A percentile compares a stretch with the other conserved stretches of the same genome.
Conservation (phyloP, 257 asterid genomes). For the Solanum raphanifolium region DNA sequence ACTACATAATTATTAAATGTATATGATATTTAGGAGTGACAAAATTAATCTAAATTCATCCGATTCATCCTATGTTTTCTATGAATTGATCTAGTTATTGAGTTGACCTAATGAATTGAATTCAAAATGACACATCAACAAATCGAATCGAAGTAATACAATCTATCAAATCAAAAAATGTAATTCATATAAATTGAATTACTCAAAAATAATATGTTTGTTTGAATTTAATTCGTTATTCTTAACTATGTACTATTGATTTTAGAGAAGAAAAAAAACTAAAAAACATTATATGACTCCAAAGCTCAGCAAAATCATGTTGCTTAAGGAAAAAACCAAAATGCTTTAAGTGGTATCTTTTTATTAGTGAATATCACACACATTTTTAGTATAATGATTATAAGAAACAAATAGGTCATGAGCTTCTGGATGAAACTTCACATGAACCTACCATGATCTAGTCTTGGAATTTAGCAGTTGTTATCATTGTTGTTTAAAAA, state of each 20-base stretch:
- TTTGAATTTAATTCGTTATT: background rate
- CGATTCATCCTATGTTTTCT: background rate
- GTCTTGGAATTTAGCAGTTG: background rate
- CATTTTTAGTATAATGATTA: background rate
- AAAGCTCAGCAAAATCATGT: background rate
- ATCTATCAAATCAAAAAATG: background rate
- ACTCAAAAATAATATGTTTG: background rate
- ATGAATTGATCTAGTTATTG: background rate
- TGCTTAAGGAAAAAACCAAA: background rate
- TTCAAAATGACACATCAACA: background rate
- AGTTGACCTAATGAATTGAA: background rate
- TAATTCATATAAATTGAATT: background rate
- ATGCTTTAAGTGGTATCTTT: background rate
- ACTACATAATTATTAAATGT: background rate
- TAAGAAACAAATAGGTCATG: background rate
- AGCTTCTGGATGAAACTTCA: background rate
- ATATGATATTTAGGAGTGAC: background rate
- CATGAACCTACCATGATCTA: background rate
- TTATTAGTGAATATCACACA: background rate
- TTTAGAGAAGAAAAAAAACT: background rate
- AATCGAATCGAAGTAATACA: background rate
- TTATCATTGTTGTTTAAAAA: background rate
- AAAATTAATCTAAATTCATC: background rate
- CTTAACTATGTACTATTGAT: background rate
- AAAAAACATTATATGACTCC: background rate